Base-by-base conservation (phyloP, 2,329 filamentous ascomycete genomes). In the Parastagonospora avenae region DNA sequence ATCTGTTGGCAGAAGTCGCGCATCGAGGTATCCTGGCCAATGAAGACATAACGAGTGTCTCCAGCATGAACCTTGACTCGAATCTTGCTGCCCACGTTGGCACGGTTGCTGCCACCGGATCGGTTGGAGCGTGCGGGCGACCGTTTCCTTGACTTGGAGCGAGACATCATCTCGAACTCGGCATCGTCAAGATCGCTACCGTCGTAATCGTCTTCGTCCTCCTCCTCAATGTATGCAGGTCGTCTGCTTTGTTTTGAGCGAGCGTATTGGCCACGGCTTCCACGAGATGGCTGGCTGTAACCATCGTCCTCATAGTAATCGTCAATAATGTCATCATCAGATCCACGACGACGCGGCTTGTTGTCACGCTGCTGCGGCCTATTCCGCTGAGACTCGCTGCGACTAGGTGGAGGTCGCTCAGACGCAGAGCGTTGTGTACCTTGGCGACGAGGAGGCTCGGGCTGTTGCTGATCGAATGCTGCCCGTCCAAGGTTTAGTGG, bases 31-130 rank as follows among this genome's bases (percentile, higher is more conserved):
- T 84, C 83, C 1, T 86, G 79, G 7, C 84, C 85, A 46, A 97
- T 85, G 84, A 97, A 92, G 59, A 97, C 89, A 73, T 96, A 97
- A 53, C 95, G 87, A 29, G 92, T 94, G 68, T 99, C 94, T 1
- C 85, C 76, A 3, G 82, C 86, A 69, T 97, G 92, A 1, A 96
- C 92, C 79, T 99, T 99, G 71, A 97, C 86, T 32, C 92, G 85
- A 58, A 97, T 86, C 74, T 92, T 78, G 56, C 84, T 85, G 50
- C 94, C 80, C 28, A 53, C 50, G 29, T 60, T 63, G 28, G 60
- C 54, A 6, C 91, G 88, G 1, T 85, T 84, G 38, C 69, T 67
- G 8, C 72, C 68, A 40, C 60, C 60, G 9, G 71, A 70, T 11
- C 63, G 67, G 10, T 59, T 61, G 11, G 68, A 72, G 43, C 70